Percentiles rank a stretch among this genome's conserved stretches.
These are phyloP conservation scores for Simmondsia chinensis DNA, from an alignment of 148 eudicot species.

Conservation along the genomic window DNA sequence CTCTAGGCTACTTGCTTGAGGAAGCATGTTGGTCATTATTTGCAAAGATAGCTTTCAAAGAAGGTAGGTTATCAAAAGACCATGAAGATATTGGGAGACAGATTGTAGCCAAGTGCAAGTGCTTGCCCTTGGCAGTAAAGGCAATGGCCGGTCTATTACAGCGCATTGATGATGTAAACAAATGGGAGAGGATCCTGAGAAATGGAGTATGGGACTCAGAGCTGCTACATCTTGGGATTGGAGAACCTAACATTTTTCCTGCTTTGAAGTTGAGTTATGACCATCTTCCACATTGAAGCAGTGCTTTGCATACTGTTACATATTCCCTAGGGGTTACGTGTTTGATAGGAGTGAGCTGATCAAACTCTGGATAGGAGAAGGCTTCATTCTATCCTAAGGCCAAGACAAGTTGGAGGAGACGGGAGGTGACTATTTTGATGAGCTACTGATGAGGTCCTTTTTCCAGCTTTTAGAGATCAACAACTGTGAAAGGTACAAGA, in stretches of 20 bases:
- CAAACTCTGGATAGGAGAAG: constrained; percentile 19
- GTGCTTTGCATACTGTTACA: constrained; percentile 19
- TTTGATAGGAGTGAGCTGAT: constrained; percentile 15
- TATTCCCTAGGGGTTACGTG: constrained; percentile 22
- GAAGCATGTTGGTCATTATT: constrained; percentile 19
- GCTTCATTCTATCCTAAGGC: constrained; percentile 3
- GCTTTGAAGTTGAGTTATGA: constrained; percentile 20
- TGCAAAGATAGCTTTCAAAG: constrained; percentile 12
- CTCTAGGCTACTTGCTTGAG: constrained; percentile 15
- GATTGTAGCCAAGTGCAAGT: constrained; percentile 16
- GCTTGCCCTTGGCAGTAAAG: constrained; percentile 23
- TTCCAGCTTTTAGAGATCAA: constrained; percentile 14
- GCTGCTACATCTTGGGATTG: background rate
- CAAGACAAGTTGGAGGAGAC: constrained; percentile 10
- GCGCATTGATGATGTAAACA: constrained; percentile 4
- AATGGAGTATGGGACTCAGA: constrained; percentile 21
- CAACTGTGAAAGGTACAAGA: constrained; percentile 12
- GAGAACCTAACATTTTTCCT: constrained; percentile 8
- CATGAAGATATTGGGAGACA: constrained; percentile 11
- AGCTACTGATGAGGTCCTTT: constrained; percentile 14
- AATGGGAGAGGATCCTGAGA: constrained; percentile 15
- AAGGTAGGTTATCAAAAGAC: background rate
- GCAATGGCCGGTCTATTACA: constrained; percentile 21
- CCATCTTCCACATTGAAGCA: constrained; percentile 18
- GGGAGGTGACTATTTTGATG: constrained; percentile 13